Evolutionary conservation across 176 grass and related monocot species (phyloP).

Genomic region (Aegilops sharonensis): DNA sequence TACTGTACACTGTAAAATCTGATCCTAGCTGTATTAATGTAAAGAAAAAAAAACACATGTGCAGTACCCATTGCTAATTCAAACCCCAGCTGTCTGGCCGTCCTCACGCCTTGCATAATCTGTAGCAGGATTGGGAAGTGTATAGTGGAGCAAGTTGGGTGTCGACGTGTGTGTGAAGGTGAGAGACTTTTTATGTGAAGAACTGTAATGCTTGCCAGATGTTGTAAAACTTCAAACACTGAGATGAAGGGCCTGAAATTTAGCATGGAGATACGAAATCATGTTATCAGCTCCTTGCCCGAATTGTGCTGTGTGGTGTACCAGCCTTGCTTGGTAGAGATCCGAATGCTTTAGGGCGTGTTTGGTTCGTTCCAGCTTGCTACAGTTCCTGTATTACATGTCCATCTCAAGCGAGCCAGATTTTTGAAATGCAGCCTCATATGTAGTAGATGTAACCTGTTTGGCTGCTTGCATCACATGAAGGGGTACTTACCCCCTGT

Average conservation of each 20-base stretch:
- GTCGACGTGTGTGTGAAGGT: neutral
- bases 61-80: slow-evolving; percentile 28
- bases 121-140: slow-evolving; percentile 22
- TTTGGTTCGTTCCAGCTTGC: no score
- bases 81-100: neutral
- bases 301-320: neutral
- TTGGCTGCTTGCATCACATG: no score
- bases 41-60: slow-evolving; percentile 54
- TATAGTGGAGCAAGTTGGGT: slow-evolving; percentile 5
- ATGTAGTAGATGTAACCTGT: no score
- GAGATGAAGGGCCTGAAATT: neutral
- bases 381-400: no score
- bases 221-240: neutral
- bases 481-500: no score
- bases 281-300: neutral
- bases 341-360: neutral
- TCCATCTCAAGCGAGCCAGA: no score
- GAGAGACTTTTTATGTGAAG: neutral
- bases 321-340: neutral
- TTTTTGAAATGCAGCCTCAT: no score
- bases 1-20: slow-evolving; percentile 64
- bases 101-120: neutral
- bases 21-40: slow-evolving; percentile 48
- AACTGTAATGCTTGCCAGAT: slow-evolving; percentile 12
- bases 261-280: neutral